phyloP scores from a whole-genome alignment of 257 asterid species.

The Nicotiana otophora region DNA sequence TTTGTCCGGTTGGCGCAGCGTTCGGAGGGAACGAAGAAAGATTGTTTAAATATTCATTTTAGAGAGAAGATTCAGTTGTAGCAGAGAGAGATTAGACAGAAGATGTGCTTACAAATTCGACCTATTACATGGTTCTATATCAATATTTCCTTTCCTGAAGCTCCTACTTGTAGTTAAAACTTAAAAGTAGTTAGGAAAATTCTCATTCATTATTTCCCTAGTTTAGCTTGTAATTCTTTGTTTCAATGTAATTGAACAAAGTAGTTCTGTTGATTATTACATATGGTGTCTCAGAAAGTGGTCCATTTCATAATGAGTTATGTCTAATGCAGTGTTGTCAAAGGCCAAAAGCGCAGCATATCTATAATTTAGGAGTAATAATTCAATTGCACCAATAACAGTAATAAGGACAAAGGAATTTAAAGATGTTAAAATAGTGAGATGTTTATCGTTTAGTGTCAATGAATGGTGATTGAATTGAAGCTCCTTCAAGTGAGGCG shows the following conservation, averaged over 20 bases:
- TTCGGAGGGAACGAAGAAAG: neutral
- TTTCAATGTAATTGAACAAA: neutral
- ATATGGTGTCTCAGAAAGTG: neutral
- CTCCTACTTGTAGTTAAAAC: neutral
- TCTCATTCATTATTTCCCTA: neutral
- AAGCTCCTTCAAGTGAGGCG: no score
- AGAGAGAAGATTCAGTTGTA: neutral
- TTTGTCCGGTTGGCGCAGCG: neutral
- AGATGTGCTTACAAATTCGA: neutral
- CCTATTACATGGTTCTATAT: neutral
- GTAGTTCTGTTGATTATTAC: neutral
- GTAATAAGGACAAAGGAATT: no score
- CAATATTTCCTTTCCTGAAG: neutral
- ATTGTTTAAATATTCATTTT: neutral
- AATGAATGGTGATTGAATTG: no score
- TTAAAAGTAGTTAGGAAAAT: neutral
- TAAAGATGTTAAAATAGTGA: no score
- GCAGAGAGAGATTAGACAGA: neutral
- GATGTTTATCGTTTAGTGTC: no score
- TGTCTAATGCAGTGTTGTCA: no score
- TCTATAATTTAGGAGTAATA: no score
- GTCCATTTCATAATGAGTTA: no score
- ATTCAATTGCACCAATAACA: no score
- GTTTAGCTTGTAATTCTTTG: neutral
- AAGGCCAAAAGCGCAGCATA: no score